Evolutionary conservation across 2,329 filamentous ascomycete species (phyloP).

Genomic region (Claviceps maximensis): DNA sequence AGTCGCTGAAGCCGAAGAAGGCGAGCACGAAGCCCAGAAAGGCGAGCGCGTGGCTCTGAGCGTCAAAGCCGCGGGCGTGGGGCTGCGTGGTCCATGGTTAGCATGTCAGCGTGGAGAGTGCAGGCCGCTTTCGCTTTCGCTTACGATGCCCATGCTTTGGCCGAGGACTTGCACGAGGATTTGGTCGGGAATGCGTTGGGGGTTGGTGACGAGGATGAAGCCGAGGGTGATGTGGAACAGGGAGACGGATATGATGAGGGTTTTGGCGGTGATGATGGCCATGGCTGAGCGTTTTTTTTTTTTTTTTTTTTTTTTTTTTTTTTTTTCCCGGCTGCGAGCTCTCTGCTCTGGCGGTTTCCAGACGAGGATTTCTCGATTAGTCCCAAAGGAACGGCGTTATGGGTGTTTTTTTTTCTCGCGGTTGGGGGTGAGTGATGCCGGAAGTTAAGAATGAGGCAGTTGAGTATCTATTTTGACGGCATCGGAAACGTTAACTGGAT

Average conservation of each 20-base stretch:
- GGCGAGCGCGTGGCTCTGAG: constrained; percentile 56
- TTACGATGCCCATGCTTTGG: constrained; percentile 73
- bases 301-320: neutral
- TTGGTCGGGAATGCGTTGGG: constrained; percentile 61
- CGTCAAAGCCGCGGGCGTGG: constrained; percentile 52
- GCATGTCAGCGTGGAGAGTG: too few species aligned
- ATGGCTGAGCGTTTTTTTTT: constrained; percentile 47
- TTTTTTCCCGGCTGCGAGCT: neutral
- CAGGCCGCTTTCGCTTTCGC: too few species aligned
- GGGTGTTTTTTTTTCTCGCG: too few species aligned
- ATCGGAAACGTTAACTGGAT: too few species aligned
- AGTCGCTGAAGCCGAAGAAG: constrained; percentile 46
- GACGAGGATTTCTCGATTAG: too few species aligned
- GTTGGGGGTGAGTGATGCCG: too few species aligned
- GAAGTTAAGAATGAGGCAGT: too few species aligned
- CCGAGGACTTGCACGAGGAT: constrained; percentile 69
- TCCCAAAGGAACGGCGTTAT: too few species aligned
- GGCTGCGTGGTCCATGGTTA: constrained; percentile 31
- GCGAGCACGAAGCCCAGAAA: constrained; percentile 58
- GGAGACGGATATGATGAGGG: constrained; percentile 68
- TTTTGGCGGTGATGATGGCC: constrained; percentile 68
- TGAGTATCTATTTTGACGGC: too few species aligned
- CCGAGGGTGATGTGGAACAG: constrained; percentile 76
- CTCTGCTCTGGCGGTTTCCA: too few species aligned
- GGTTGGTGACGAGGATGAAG: constrained; percentile 69